Base-by-base conservation (phyloP, 345 rosid species). In the Aegle marmelos region DNA sequence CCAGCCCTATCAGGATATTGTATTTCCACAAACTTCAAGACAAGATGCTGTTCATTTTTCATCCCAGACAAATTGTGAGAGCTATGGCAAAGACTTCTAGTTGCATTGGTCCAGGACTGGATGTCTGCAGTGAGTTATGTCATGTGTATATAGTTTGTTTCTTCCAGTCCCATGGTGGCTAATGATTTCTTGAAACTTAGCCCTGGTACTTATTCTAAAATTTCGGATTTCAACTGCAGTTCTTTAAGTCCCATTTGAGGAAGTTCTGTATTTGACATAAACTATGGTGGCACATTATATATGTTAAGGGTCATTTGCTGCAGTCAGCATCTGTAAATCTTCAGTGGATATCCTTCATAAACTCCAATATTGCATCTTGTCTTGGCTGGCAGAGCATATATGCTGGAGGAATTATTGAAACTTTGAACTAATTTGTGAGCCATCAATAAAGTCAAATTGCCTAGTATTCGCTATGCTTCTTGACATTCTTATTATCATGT, bases 251-350 rank as follows among this genome's bases (percentile, higher is more conserved):
- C 50, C 68, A 72, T 67, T 73, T 75, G 75, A 68, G 74, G 67
- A 78, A 80, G 82, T 78, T 79, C 54, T 79, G 69, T 82, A 63
- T 50, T 79, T 79, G 37, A 76, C 75, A 76, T 67, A 78, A 75
- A 34, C 70, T 76, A 21, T 78, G 76, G 77, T 62, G 78, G 76
- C 56, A 71, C 72, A 70, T 36, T 66, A 37, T 53, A 45, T 39
- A 25, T 64, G 34, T 41, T 28, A 63, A 71, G 77, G 80, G 74
- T 78, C 75, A 54, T 37, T 76, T 63, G 19, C 73, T 78, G 67
- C 65, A 33, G 75, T 54, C 70, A n/a, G 31, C 27, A 65, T 74
- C 57, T 30, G 74, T 75, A 75, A 19, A 54, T 70, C 75, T 71
- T 62, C 33, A 11, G 22, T 70, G 73, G 76, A 74, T 54, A 39